A percentile compares a stretch with the other conserved stretches of the same genome.
These are phyloP conservation scores for Draba incana DNA, from an alignment of 345 rosid species.

Conservation along the genomic window DNA sequence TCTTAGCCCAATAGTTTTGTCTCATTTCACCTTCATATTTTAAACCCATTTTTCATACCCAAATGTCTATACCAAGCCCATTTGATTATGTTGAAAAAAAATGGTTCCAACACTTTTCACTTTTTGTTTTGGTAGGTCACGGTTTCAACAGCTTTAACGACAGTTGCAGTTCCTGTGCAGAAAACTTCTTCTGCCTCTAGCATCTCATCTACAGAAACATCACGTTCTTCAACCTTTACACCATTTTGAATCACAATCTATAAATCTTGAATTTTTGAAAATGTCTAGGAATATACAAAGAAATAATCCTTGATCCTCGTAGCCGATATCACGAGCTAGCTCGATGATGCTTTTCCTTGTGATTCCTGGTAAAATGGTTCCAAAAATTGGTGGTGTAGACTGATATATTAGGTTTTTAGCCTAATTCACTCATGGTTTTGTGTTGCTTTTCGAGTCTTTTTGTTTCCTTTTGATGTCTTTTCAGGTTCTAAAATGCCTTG, in stretches of 20 bases:
- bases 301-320: conserved; percentile 46
- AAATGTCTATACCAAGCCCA: no score
- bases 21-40: no score
- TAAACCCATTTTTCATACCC: no score
- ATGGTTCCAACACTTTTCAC: conserved; percentile 13
- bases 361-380: conserved; percentile 87
- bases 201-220: conserved; percentile 41
- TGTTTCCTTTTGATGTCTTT: no score
- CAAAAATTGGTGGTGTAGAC: conserved; percentile 74
- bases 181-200: conserved; percentile 80
- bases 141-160: conserved; percentile 67
- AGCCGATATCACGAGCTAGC: conserved; percentile 72
- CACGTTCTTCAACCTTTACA: conserved; percentile 33
- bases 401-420: no score
- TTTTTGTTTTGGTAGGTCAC: conserved; percentile 31
- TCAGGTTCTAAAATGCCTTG: no score
- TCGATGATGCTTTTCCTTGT: conserved; percentile 84
- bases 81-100: no score
- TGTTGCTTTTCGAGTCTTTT: no score
- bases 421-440: no score
- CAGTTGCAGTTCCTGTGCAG: conserved; percentile 83
- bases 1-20: no score
- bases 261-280: neutral
- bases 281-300: neutral
- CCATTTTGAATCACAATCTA: neutral